phyloP scores from a whole-genome alignment of 441 rosid genomes.

The Gossypium schwendimanii region DNA sequence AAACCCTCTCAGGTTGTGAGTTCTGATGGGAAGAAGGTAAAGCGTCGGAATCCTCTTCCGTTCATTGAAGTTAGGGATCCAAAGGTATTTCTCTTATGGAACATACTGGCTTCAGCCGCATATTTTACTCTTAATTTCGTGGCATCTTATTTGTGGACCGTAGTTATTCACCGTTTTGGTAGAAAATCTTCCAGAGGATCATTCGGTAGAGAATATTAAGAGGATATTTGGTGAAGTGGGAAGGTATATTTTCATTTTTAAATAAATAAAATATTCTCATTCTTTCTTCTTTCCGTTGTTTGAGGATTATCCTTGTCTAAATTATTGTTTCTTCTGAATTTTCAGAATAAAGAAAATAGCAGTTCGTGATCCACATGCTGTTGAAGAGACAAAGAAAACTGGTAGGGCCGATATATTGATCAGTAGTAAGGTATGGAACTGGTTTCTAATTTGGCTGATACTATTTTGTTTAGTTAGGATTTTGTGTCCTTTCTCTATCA shows the following conservation, averaged over 20 bases:
- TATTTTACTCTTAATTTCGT: not conserved
- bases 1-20: conserved; percentile 50
- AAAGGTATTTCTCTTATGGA: conserved; percentile 46
- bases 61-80: conserved; percentile 55
- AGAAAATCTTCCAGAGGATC: conserved; percentile 91
- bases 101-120: not conserved
- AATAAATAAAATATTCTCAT: not conserved
- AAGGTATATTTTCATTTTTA: conserved; percentile 35
- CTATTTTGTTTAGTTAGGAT: not conserved
- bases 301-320: conserved; percentile 3
- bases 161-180: conserved; percentile 78
- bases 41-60: conserved; percentile 55
- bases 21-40: conserved; percentile 73
- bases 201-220: conserved; percentile 55
- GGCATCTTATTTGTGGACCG: conserved; percentile 36
- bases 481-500: not conserved
- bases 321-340: conserved; percentile 6
- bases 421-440: conserved; percentile 54
- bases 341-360: conserved; percentile 52
- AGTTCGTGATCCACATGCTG: conserved; percentile 49
- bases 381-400: conserved; percentile 51
- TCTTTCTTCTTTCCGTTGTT: not conserved
- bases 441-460: not conserved
- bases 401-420: conserved; percentile 41
- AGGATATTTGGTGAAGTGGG: conserved; percentile 71